Conservation (phyloP, 140 eudicot species). For the Senecio squalidus region DNA sequence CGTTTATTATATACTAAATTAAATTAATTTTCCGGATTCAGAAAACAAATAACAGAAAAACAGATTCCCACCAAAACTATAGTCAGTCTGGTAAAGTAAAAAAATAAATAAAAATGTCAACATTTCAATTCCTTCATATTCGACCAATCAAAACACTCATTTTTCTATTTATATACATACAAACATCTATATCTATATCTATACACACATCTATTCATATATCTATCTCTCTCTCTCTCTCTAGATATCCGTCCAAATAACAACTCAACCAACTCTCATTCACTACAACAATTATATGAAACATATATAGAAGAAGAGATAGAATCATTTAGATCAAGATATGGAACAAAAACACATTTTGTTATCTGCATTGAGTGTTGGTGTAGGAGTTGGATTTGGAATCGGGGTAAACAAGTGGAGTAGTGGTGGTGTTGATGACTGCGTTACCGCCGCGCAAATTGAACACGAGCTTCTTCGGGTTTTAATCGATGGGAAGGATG, state of each 20-base stretch:
- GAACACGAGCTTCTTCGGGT: slow-evolving; percentile 58
- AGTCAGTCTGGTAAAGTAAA: slow-evolving; percentile 26
- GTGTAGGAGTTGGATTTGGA: slow-evolving; percentile 91
- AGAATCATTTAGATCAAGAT: slow-evolving; percentile 7
- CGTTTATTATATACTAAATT: too few relatives aligned
- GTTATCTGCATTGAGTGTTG: slow-evolving; percentile 91
- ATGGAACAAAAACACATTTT: slow-evolving; percentile 89
- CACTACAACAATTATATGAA: slow-evolving; percentile 5
- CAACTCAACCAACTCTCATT: slow-evolving; percentile 19
- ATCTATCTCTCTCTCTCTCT: too few relatives aligned
- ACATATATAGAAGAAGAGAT: slow-evolving; percentile 18
- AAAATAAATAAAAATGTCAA: too few relatives aligned
- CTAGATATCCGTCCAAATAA: slow-evolving; percentile 1
- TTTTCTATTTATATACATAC: slow-evolving; percentile 32
- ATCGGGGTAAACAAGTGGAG: slow-evolving; percentile 82
- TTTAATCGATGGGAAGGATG: slow-evolving; percentile 54
- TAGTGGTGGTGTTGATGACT: slow-evolving; percentile 36
- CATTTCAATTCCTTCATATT: slow-evolving; percentile 23
- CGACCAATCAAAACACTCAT: slow-evolving; percentile 26
- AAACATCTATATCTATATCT: slow-evolving; percentile 6
- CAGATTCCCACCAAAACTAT: slow-evolving; percentile 18
- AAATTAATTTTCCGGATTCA: neutral
- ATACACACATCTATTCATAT: neutral
- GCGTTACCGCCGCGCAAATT: slow-evolving; percentile 51
- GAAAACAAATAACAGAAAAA: slow-evolving; percentile 8